Percentiles rank a stretch among this genome's conserved stretches.
Evolutionary conservation across 1,139 yeast genomes (phyloP).

Genomic region (Taiozyma sp.): DNA sequence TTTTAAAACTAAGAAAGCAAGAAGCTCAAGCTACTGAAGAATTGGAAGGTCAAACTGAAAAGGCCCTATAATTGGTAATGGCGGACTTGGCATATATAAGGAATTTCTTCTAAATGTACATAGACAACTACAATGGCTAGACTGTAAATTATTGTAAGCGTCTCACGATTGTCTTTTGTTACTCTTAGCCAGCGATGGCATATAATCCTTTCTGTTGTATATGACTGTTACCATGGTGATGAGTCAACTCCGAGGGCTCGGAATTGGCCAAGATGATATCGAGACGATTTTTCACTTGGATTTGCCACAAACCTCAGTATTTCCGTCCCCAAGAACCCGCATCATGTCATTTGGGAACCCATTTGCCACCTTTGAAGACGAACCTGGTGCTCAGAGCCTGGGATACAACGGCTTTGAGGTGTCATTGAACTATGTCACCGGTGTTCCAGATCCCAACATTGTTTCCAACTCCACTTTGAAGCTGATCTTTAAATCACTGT

Average conservation of each 20-base stretch:
- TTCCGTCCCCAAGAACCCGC: not conserved
- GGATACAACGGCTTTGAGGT: constrained; percentile 57
- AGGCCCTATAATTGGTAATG: not conserved
- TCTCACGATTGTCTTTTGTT: too few relatives aligned
- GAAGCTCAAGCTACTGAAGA: not conserved
- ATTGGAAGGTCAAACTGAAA: not conserved
- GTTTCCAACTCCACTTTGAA: constrained; percentile 56
- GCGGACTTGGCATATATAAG: not conserved
- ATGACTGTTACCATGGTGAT: not conserved
- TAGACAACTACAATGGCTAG: not conserved
- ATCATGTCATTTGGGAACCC: constrained; percentile 21
- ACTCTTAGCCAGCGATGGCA: too few relatives aligned
- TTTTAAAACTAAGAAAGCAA: constrained; percentile 9
- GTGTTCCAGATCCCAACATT: constrained; percentile 65
- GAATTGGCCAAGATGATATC: not conserved
- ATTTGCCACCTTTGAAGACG: constrained; percentile 12
- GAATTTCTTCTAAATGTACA: not conserved
- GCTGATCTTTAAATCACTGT: constrained; percentile 65
- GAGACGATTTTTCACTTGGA: not conserved
- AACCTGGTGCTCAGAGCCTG: constrained; percentile 23
- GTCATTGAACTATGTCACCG: constrained; percentile 72
- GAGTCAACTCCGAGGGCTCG: not conserved
- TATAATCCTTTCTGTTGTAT: not conserved
- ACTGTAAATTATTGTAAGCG: too few relatives aligned
- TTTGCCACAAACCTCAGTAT: not conserved